Percentiles rank a stretch among this genome's conserved stretches.
These are phyloP conservation scores for Candida germanica DNA, from an alignment of 805 yeast genomes.

Conservation along the genomic window DNA sequence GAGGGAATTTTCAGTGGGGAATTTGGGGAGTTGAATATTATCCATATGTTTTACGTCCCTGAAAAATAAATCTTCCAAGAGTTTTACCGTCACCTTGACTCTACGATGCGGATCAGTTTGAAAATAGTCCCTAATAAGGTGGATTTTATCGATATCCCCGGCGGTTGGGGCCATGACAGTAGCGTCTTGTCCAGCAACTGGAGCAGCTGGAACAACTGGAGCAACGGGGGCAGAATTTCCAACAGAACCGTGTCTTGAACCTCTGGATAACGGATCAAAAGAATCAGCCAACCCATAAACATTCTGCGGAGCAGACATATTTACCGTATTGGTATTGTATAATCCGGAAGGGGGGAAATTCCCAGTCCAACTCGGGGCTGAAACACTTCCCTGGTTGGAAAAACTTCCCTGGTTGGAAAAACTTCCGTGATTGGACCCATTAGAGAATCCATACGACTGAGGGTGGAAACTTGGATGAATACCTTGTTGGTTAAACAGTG, in stretches of 20 bases:
- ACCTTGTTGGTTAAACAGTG: background rate
- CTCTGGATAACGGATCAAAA: background rate
- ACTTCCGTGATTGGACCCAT: background rate
- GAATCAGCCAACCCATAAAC: background rate
- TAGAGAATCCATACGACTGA: too few species aligned
- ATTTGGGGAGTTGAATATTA: slow-evolving; percentile 33
- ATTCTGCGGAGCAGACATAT: background rate
- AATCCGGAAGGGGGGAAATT: background rate
- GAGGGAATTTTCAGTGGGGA: slow-evolving; percentile 36
- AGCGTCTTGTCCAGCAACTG: background rate
- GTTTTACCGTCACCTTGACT: slow-evolving; percentile 32
- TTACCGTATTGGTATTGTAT: background rate
- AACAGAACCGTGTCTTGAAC: background rate
- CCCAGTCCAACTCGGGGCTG: background rate
- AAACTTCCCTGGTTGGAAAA: background rate
- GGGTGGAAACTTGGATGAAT: too few species aligned
- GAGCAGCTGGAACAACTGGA: background rate
- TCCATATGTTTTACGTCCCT: slow-evolving; percentile 27
- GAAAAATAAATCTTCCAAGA: slow-evolving; percentile 25
- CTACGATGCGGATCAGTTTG: slow-evolving; percentile 36
- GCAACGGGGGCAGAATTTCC: slow-evolving; percentile 1
- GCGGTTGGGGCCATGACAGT: background rate
- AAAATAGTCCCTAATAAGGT: slow-evolving; percentile 31
- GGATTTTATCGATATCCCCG: background rate
- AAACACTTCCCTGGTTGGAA: background rate